phyloP scores from a whole-genome alignment of 139 green algal genomes.

The Nannochloris sp. region DNA sequence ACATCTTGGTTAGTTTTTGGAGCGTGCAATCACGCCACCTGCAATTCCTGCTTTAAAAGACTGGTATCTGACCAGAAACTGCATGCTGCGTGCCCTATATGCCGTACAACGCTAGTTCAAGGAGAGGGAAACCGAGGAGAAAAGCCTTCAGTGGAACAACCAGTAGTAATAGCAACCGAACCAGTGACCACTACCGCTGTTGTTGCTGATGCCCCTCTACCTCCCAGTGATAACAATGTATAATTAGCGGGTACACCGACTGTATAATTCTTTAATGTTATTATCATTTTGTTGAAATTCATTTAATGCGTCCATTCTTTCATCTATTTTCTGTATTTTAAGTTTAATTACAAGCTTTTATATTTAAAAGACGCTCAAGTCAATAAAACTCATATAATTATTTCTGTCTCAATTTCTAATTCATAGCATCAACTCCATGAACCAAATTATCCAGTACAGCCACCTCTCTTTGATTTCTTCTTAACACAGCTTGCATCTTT shows the following conservation, averaged over 20 bases:
- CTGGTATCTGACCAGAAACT: background rate
- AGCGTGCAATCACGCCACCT: conserved; percentile 2
- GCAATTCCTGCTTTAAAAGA: conserved; percentile 1
- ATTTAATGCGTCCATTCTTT: background rate
- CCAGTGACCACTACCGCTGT: too few species aligned
- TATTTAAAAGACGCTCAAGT: background rate
- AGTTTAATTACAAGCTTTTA: background rate
- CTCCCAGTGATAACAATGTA: too few species aligned
- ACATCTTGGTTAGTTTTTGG: background rate
- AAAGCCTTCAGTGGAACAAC: too few species aligned
- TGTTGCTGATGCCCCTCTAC: too few species aligned
- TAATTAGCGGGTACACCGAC: too few species aligned
- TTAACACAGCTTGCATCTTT: conserved; percentile 24
- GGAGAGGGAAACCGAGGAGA: too few species aligned
- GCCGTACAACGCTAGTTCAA: background rate
- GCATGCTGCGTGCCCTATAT: conserved; percentile 2
- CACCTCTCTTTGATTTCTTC: conserved; percentile 20
- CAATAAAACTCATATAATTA: background rate
- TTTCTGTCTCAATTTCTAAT: background rate
- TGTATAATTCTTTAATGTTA: too few species aligned
- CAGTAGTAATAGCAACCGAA: too few species aligned
- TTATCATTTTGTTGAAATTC: too few species aligned
- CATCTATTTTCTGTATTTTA: background rate
- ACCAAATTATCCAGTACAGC: conserved; percentile 21
- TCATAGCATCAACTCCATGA: background rate